Conservation (phyloP, 208 protist genomes). For the Crithidia sp. region DNA sequence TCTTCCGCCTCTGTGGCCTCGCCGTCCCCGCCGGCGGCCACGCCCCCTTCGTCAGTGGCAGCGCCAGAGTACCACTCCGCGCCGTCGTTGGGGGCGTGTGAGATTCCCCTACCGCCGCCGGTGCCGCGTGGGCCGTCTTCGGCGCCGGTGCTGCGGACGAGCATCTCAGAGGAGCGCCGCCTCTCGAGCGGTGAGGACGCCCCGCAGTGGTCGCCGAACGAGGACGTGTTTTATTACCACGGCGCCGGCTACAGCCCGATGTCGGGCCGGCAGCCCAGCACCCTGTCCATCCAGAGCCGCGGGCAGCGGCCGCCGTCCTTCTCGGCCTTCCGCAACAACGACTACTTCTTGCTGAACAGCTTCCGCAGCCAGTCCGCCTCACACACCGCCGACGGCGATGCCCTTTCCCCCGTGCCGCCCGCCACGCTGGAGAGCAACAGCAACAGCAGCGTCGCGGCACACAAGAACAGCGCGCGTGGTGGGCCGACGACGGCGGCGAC, state of each 20-base stretch:
- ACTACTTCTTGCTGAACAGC: constrained; percentile 26
- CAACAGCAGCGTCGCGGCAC: background rate
- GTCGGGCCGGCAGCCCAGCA: background rate
- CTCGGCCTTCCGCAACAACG: constrained; percentile 14
- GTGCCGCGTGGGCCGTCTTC: background rate
- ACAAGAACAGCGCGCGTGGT: background rate
- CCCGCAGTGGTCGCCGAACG: constrained; percentile 17
- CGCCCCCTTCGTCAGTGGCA: no score
- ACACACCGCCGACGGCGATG: background rate
- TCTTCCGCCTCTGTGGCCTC: no score
- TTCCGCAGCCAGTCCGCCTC: constrained; percentile 11
- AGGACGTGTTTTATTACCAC: constrained; percentile 10
- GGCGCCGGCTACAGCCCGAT: constrained; percentile 16
- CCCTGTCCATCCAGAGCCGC: background rate
- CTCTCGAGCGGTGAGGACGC: background rate
- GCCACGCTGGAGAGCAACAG: constrained; percentile 1
- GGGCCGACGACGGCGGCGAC: background rate
- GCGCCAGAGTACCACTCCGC: background rate
- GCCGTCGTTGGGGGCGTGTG: background rate
- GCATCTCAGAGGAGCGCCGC: background rate
- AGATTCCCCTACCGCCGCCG: background rate
- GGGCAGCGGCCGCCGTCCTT: background rate
- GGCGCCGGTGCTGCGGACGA: background rate
- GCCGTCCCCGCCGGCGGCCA: no score
- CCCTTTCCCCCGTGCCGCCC: background rate